Evolutionary conservation across 2,329 filamentous ascomycete genomes (phyloP).

Genomic region (Alternaria rosae): DNA sequence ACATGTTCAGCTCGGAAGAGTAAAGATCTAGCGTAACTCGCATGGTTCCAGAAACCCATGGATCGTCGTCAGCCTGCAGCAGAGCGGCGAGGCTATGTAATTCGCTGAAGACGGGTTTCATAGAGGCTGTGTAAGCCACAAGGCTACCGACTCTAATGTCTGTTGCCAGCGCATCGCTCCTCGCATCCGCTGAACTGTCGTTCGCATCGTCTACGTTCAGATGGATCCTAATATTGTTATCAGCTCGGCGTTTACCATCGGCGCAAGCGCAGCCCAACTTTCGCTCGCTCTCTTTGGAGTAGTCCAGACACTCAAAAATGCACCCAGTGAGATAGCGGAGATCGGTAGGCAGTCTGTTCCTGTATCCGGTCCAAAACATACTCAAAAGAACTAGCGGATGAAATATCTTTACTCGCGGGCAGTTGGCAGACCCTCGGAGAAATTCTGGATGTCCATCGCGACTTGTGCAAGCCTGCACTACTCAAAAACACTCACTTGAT

Average conservation of each 20-base stretch:
- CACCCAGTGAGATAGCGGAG: constrained; percentile 23
- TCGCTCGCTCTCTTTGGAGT: constrained; percentile 26
- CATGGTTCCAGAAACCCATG: background rate
- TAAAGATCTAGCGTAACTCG: background rate
- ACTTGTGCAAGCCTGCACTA: constrained; percentile 5
- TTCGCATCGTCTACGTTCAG: background rate
- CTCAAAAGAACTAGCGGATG: constrained; percentile 2
- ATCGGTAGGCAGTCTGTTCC: constrained; percentile 8
- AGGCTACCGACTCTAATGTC: background rate
- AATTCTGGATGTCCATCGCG: background rate
- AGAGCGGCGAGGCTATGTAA: constrained; percentile 2
- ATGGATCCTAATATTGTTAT: constrained; percentile 15
- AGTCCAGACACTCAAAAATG: constrained; percentile 24
- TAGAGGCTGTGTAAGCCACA: constrained; percentile 16
- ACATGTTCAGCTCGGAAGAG: background rate
- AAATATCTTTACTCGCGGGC: constrained; percentile 4
- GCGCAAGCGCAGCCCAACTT: constrained; percentile 21
- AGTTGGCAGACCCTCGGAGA: constrained; percentile 9
- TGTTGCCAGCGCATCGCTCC: background rate
- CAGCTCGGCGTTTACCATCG: constrained; percentile 22
- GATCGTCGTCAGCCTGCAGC: constrained; percentile 1
- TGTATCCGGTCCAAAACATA: background rate
- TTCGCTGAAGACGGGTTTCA: background rate
- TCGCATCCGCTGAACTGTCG: background rate
- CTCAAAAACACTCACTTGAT: background rate